Conservation (phyloP, 495 filamentous ascomycete genomes). For the Aspergillus ostianus region DNA sequence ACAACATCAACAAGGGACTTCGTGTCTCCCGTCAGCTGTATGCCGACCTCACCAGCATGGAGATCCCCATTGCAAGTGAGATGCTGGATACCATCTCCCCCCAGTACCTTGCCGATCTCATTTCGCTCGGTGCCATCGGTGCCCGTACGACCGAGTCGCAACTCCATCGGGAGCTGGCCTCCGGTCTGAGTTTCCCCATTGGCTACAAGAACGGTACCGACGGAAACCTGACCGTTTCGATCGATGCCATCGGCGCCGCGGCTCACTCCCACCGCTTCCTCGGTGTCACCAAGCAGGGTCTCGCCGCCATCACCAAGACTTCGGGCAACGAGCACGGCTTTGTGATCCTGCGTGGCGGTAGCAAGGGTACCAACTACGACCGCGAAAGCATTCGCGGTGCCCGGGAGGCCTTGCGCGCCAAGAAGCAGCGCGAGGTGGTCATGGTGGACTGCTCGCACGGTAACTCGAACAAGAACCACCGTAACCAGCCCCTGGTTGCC, state of each 20-base stretch:
- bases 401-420: conserved; percentile 78
- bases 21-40: conserved; percentile 86
- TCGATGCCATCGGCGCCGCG: conserved; percentile 92
- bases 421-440: conserved; percentile 82
- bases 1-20: conserved; percentile 98
- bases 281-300: conserved; percentile 97
- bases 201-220: conserved; percentile 99
- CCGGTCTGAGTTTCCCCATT: conserved; percentile 96
- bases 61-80: conserved; percentile 92
- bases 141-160: conserved; percentile 97
- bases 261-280: conserved; percentile 94
- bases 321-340: conserved; percentile 95
- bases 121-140: conserved; percentile 93
- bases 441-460: conserved; percentile 99
- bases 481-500: conserved; percentile 92
- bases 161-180: conserved; percentile 91
- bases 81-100: conserved; percentile 99
- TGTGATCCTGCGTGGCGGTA: conserved; percentile 89
- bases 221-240: conserved; percentile 88
- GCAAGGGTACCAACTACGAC: conserved; percentile 93
- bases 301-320: conserved; percentile 92
- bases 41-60: conserved; percentile 77
- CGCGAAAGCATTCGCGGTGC: conserved; percentile 73
- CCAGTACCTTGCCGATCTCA: conserved; percentile 89
- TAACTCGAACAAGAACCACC: conserved; percentile 63